Conservation (phyloP, 331 rosid species). For the Pyracantha coccinea region DNA sequence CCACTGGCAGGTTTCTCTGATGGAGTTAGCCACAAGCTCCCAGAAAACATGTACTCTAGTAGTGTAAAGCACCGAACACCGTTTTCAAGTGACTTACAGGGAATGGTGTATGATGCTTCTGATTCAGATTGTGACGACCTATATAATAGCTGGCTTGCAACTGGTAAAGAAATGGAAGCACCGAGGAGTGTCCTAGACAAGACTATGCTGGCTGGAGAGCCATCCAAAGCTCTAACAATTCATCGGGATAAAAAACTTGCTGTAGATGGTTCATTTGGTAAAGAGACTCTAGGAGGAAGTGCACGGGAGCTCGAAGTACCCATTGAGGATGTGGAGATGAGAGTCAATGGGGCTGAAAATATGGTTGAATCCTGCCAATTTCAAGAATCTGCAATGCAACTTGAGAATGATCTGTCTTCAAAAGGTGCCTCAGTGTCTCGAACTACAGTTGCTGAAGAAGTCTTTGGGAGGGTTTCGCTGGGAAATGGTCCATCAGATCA, state of each 20-base stretch:
- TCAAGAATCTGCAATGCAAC: conserved; percentile 6
- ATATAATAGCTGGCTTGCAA: conserved; percentile 35
- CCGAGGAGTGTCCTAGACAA: conserved; percentile 23
- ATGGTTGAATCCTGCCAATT: conserved; percentile 21
- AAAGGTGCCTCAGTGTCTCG: conserved; percentile 6
- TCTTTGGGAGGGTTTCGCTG: conserved; percentile 16
- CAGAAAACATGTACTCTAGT: conserved; percentile 19
- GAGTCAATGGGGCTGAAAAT: conserved; percentile 17
- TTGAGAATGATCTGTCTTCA: conserved; percentile 18
- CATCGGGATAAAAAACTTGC: conserved; percentile 11
- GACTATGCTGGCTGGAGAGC: conserved; percentile 12
- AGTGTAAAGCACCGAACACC: conserved; percentile 14
- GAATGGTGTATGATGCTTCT: conserved; percentile 16
- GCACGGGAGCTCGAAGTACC: conserved; percentile 14
- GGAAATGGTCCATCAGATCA: conserved; percentile 15
- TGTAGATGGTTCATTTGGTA: conserved; percentile 10
- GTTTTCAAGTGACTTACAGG: conserved; percentile 26
- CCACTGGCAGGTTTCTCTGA: conserved; percentile 40
- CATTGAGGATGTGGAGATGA: conserved; percentile 25
- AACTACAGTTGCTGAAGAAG: neutral
- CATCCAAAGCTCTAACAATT: conserved; percentile 18
- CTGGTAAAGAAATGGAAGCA: conserved; percentile 26
- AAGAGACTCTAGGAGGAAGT: conserved; percentile 17
- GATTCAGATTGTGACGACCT: conserved; percentile 37
- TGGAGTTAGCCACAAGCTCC: conserved; percentile 16